Conservation (phyloP, 176 grass and related monocot genomes). For the Bromus sterilis region DNA sequence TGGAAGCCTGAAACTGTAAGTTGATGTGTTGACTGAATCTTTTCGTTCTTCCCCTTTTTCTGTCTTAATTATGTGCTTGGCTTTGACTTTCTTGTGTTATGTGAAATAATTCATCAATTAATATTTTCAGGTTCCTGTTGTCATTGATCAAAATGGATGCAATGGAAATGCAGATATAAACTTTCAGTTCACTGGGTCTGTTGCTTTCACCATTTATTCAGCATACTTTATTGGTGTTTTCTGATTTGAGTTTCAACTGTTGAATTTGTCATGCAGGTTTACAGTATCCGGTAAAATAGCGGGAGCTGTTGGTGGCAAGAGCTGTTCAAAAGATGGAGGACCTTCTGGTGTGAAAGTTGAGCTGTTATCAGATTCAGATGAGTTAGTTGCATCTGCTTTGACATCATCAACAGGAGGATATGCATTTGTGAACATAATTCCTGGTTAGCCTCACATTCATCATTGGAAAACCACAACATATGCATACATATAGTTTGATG, state of each 20-base stretch:
- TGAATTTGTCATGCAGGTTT: slow-evolving; percentile 44
- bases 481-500: not conserved
- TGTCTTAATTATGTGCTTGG: not conserved
- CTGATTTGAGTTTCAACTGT: slow-evolving; percentile 17
- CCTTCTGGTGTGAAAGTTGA: slow-evolving; percentile 92
- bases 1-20: slow-evolving; percentile 76
- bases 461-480: not conserved
- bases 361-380: slow-evolving; percentile 50
- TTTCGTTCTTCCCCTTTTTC: not conserved
- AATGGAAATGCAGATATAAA: slow-evolving; percentile 92
- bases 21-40: slow-evolving; percentile 2
- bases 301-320: slow-evolving; percentile 64
- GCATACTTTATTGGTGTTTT: not conserved
- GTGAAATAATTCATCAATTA: slow-evolving; percentile 9
- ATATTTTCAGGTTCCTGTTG: slow-evolving; percentile 58
- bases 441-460: slow-evolving; percentile 49
- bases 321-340: slow-evolving; percentile 68
- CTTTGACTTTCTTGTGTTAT: not conserved
- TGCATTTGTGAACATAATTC: slow-evolving; percentile 80
- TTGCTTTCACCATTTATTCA: slow-evolving; percentile 20
- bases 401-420: slow-evolving; percentile 72
- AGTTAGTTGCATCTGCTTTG: slow-evolving; percentile 58
- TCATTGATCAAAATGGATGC: slow-evolving; percentile 69
- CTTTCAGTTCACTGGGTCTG: slow-evolving; percentile 89
- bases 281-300: slow-evolving; percentile 72